A percentile compares a stretch with the other conserved stretches of the same genome.
Evolutionary conservation across 768 basidiomycete genomes (phyloP).

Genomic region (Macrocybe gigantea): DNA sequence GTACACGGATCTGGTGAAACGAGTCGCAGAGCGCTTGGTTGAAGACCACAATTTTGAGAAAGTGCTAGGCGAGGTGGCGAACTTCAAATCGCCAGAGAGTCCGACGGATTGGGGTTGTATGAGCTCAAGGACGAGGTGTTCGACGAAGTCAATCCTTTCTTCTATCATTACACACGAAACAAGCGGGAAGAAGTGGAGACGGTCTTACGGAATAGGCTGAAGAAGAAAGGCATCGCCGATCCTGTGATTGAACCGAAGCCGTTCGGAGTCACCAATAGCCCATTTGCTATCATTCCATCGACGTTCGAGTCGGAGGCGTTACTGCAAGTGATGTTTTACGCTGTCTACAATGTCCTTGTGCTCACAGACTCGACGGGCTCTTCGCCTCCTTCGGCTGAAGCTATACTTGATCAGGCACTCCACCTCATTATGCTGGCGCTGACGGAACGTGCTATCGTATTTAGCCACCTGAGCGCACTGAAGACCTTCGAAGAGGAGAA

Average conservation of each 20-base stretch:
- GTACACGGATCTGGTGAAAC: conserved; percentile 87
- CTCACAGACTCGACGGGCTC: conserved; percentile 54
- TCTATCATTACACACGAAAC: conserved; percentile 93
- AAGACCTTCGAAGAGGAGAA: conserved; percentile 54
- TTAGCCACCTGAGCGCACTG: conserved; percentile 51
- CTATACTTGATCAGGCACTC: conserved; percentile 83
- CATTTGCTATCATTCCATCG: conserved; percentile 60
- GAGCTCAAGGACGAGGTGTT: conserved; percentile 79
- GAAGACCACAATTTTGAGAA: conserved; percentile 81
- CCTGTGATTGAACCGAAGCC: conserved; percentile 73
- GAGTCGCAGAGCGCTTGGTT: conserved; percentile 82
- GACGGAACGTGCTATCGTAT: conserved; percentile 59
- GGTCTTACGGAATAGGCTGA: conserved; percentile 59
- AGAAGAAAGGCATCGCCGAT: conserved; percentile 58
- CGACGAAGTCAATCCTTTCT: conserved; percentile 91
- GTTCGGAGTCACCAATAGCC: conserved; percentile 57
- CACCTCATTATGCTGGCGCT: conserved; percentile 84
- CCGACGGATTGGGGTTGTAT: conserved; percentile 80
- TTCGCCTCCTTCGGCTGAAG: conserved; percentile 76
- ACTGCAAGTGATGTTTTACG: conserved; percentile 79
- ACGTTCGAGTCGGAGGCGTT: conserved; percentile 68
- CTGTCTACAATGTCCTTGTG: conserved; percentile 67
- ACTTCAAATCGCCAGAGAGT: conserved; percentile 76
- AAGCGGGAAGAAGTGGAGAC: conserved; percentile 88
- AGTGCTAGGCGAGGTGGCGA: conserved; percentile 72